A percentile compares a stretch with the other conserved stretches of the same genome.
Conservation (phyloP, 2,329 filamentous ascomycete species). For the Purpureocillium takamizusanense region DNA sequence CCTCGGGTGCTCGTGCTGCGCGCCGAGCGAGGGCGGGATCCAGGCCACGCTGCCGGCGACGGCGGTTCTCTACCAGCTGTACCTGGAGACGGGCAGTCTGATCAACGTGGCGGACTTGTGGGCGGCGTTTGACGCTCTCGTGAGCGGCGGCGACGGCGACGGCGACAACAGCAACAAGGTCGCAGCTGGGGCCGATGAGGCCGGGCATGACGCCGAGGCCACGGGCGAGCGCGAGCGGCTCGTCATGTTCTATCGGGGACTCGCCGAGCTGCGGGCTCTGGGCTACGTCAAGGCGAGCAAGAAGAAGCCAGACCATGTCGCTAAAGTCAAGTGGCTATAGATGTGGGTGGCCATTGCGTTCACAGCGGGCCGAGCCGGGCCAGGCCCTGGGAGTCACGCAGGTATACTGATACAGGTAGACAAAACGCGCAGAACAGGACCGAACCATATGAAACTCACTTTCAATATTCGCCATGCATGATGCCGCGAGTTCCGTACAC, state of each 20-base stretch:
- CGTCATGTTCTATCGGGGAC: conserved; percentile 72
- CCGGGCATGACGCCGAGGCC: conserved; percentile 41
- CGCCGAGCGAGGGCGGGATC: conserved; percentile 35
- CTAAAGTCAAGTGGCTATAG: conserved; percentile 76
- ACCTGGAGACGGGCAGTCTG: conserved; percentile 65
- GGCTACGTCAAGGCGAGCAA: conserved; percentile 83
- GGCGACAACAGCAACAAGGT: conserved; percentile 41
- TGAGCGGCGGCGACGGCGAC: conserved; percentile 26
- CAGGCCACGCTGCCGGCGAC: conserved; percentile 58
- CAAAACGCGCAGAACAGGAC: too few relatives aligned
- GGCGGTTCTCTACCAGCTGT: conserved; percentile 69
- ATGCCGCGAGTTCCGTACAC: too few relatives aligned
- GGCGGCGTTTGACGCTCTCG: conserved; percentile 62
- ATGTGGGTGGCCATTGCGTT: not conserved
- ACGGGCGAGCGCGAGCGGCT: conserved; percentile 51
- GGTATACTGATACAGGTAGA: too few relatives aligned
- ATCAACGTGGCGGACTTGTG: conserved; percentile 76
- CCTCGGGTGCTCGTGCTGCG: conserved; percentile 63
- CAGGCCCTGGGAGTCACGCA: too few relatives aligned
- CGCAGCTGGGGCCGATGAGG: conserved; percentile 32
- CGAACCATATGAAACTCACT: too few relatives aligned
- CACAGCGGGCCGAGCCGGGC: too few relatives aligned
- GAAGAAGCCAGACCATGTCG: conserved; percentile 87
- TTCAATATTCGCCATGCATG: too few relatives aligned
- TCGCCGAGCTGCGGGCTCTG: conserved; percentile 78